phyloP scores from a whole-genome alignment of 208 protist genomes.

The Trichomonas gallinae region DNA sequence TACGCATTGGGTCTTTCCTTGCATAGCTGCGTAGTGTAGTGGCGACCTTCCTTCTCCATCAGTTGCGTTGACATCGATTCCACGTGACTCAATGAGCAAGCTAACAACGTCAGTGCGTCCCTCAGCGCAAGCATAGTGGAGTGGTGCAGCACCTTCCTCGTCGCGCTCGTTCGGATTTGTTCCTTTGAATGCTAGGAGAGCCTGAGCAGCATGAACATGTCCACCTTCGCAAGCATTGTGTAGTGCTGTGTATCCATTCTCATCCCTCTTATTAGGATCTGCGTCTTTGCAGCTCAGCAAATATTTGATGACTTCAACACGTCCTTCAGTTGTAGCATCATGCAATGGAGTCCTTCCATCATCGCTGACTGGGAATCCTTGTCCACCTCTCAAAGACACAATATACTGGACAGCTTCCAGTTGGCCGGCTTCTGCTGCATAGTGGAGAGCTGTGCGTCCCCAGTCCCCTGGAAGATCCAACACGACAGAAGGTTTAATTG shows the following conservation, averaged over 20 bases:
- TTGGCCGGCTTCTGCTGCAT: background rate
- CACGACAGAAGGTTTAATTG: background rate
- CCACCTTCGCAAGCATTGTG: background rate
- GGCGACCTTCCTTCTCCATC: background rate
- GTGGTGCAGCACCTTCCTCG: background rate
- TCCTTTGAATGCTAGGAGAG: background rate
- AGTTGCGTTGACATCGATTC: background rate
- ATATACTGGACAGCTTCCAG: background rate
- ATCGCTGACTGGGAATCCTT: background rate
- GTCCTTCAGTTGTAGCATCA: background rate
- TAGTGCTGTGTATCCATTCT: background rate
- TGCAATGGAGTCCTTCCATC: background rate
- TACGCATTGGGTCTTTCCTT: background rate
- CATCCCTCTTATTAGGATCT: background rate
- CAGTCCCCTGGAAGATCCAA: background rate
- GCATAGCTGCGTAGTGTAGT: background rate
- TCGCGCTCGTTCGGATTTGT: background rate
- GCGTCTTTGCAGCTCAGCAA: background rate
- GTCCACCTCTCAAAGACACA: background rate
- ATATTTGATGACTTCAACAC: background rate
- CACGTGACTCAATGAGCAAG: background rate
- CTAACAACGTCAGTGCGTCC: background rate
- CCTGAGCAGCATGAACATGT: background rate
- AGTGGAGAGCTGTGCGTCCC: background rate
- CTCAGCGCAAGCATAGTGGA: background rate